phyloP scores from a whole-genome alignment of 345 rosid genomes.

The Rhodamnia rubescens region DNA sequence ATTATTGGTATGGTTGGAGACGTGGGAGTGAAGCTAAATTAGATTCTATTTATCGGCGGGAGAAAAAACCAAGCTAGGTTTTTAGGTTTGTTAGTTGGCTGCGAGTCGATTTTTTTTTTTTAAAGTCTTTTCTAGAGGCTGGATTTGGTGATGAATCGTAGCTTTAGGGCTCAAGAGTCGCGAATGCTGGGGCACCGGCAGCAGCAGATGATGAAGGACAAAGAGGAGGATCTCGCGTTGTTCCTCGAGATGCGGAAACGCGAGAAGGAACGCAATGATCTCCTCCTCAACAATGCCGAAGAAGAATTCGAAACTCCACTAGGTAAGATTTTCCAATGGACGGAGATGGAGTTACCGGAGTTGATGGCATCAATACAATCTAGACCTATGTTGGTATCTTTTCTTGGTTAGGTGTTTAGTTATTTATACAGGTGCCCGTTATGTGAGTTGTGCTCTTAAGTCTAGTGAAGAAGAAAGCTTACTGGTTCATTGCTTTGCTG shows the following conservation, averaged over 20 bases:
- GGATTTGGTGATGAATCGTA: constrained; percentile 63
- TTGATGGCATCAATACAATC: neutral
- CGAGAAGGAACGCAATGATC: constrained; percentile 64
- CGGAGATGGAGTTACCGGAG: neutral
- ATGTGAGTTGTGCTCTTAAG: neutral
- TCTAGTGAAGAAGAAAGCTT: neutral
- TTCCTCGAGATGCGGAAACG: constrained; percentile 89
- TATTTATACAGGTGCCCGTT: neutral
- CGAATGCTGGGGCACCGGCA: constrained; percentile 76
- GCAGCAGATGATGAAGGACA: constrained; percentile 75
- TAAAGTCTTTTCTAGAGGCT: neutral
- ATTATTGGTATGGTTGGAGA: constrained; percentile 3
- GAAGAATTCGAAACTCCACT: constrained; percentile 66
- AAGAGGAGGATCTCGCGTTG: constrained; percentile 86
- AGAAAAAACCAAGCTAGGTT: constrained; percentile 10
- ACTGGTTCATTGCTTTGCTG: neutral
- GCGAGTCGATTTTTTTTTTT: neutral
- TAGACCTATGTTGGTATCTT: neutral
- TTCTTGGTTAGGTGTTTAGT: neutral
- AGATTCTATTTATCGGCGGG: neutral
- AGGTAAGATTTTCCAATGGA: constrained; percentile 21
- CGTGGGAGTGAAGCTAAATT: constrained; percentile 23
- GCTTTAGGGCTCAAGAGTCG: constrained; percentile 78
- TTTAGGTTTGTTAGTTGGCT: neutral
- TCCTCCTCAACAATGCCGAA: constrained; percentile 45